Evolutionary conservation across 495 filamentous ascomycete species (phyloP), one percentile per base, ranked within the genome.

Genomic region (Penicillium odoratum): DNA sequence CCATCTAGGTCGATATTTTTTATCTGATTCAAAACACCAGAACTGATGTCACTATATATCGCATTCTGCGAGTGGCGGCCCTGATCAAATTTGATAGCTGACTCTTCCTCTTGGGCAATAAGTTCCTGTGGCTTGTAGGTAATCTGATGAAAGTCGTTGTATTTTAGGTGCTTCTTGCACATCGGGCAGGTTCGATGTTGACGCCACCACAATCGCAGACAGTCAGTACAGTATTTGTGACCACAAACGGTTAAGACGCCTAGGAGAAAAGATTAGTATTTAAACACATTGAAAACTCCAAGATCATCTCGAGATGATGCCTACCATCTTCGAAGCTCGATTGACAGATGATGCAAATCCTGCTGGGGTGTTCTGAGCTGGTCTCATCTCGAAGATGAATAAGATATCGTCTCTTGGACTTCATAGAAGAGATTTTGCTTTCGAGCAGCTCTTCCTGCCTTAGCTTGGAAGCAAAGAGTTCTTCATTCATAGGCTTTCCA

Each of bases 161-260:
- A 55, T 26, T 74, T 77, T 8, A 97, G 72, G 0, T 77, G 72
- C 47, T 75, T 78, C 58, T 93, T 95, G 79, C 93, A 98, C 3
- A 88, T 77, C 0, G 90, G 90, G 60, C 91, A 95, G 48, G 75
- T 88, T 15, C 68, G 77, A 53, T 87, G 80, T 50, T 78, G 74
- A 46, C 72, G 72, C 73, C 86, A 89, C 93, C 94, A 98, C 8
- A 83, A 53, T 4, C 75, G 73, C 30, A 97, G 84, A 70, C 94
- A 98, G 33, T 89, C 88, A 54, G 86, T 89, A 74, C 93, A 97
- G 64, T 89, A 97, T 55, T 88, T 84, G 64, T 98, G 93, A 0
- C 93, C 93, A 70, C 93, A 98, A 3, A 88, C 81, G 2, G 93
- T 97, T 64, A 98, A 76, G 30, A 93, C 71, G n/a, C 76, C 76